Base-by-base conservation (phyloP, 176 grass and related monocot genomes). In the Echinochloa phyllopogon region DNA sequence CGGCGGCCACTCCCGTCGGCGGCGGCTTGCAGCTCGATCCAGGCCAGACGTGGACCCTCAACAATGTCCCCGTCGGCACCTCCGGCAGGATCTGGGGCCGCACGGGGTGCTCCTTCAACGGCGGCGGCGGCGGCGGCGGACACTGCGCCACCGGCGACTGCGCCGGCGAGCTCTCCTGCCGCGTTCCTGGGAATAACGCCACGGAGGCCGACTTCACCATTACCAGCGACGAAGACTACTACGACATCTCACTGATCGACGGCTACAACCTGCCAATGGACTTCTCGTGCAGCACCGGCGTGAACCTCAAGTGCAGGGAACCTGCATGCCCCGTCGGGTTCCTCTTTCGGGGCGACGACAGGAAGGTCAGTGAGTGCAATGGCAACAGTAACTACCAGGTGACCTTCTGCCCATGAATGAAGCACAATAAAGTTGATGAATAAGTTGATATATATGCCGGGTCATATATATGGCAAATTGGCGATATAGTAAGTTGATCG, bases 221-320 rank as follows among this genome's bases (percentile, higher is more conserved):
- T 6, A 6, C 0, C 5, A 6, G 41, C 59, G 59, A 11, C 24
- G 24, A 0, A 2, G 43, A 79, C 77, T 79, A 21, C 77, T 79
- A 65, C 44, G 77, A 65, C 77, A 79, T 79, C 77, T 79, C 77
- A 6, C 5, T 79, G 10, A 13, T 79, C 60, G 77, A 79, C 77
- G 77, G 77, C 43, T 79, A 5, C 77, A 65, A 79, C 77, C 43
- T 65, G 4, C 15, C 10, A 43, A 65, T 79, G 77, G 58, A 20
- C 60, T 79, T 79, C 77, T 65, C 60, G 0, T 65, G 60, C 60
- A 50, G 41, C 77, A 65, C 15, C 60, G 77, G 77, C 60, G 77
- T 0, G 0, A 8, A 57, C 40, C 41, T 79, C 2, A 4, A 0
- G 5, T 79, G 77, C 44, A 15, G 44, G 7, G 76, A 47, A 0